Evolutionary conservation across 2,329 filamentous ascomycete genomes (phyloP).

Genomic region (Blastomyces gilchristii): DNA sequence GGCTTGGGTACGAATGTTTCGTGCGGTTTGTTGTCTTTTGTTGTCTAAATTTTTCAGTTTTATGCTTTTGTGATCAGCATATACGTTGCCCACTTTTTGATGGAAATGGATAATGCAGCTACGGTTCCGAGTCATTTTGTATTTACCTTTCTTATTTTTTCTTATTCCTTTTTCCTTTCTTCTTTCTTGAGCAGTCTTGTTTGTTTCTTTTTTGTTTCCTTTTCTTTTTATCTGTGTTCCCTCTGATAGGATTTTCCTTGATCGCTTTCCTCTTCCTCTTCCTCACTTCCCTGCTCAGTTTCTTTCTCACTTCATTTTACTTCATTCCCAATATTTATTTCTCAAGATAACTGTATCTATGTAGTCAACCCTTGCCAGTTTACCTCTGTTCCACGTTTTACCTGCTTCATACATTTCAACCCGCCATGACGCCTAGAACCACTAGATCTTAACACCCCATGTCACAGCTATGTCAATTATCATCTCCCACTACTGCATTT

Average conservation of each 20-base stretch:
- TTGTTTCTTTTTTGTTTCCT: background rate
- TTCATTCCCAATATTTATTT: conserved; percentile 8
- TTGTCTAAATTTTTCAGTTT: background rate
- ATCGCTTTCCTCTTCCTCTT: conserved; percentile 2
- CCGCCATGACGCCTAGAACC: background rate
- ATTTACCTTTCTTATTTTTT: background rate
- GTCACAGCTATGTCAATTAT: background rate
- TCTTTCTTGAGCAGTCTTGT: background rate
- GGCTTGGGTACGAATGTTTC: background rate
- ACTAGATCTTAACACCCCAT: background rate
- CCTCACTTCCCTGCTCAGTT: conserved; percentile 9
- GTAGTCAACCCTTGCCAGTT: background rate
- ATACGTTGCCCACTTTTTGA: conserved; percentile 6
- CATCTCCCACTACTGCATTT: background rate
- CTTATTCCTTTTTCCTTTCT: background rate
- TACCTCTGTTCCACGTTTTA: background rate
- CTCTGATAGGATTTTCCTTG: background rate
- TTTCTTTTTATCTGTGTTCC: background rate
- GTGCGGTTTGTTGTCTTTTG: background rate
- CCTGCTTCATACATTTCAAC: background rate
- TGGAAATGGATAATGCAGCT: conserved; percentile 5
- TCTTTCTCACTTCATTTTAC: background rate
- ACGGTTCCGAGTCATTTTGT: background rate
- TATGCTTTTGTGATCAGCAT: background rate
- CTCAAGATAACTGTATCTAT: background rate